These are phyloP conservation scores for Ligustrum vulgare DNA, from an alignment of 257 asterid species.

Conservation along the genomic window DNA sequence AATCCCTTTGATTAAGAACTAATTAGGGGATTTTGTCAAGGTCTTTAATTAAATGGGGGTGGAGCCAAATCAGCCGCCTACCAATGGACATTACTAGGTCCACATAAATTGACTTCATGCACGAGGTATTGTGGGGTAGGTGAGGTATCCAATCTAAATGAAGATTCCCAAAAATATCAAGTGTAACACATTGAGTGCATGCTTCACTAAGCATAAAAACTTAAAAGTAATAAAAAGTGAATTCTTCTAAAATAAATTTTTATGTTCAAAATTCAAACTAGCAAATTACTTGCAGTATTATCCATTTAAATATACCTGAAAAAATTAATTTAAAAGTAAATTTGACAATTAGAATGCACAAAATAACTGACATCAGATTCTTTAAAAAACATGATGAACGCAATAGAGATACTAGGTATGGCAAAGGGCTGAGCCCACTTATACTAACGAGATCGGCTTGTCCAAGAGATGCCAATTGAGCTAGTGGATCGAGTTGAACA, in stretches of 20 bases:
- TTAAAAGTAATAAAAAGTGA: neutral
- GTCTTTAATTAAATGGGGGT: neutral
- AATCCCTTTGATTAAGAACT: neutral
- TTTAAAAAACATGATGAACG: neutral
- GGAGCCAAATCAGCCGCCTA: slow-evolving; percentile 28
- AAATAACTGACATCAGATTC: neutral
- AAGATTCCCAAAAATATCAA: neutral
- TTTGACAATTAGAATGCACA: neutral
- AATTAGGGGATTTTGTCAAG: neutral
- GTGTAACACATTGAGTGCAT: neutral
- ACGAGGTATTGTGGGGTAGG: slow-evolving; percentile 21
- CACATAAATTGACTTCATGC: slow-evolving; percentile 8
- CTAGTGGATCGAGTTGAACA: no score
- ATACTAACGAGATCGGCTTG: no score
- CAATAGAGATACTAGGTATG: neutral
- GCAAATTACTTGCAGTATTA: neutral
- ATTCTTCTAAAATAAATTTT: neutral
- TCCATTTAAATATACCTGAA: neutral
- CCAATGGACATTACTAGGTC: slow-evolving; percentile 2
- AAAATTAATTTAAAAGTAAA: neutral
- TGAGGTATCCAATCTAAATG: slow-evolving; percentile 11
- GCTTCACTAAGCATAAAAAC: neutral
- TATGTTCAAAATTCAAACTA: neutral
- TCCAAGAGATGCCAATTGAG: no score
- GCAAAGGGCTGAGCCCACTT: no score